Conservation (phyloP, 2,329 filamentous ascomycete species). For the Arthrobotrys sphaeroides region DNA sequence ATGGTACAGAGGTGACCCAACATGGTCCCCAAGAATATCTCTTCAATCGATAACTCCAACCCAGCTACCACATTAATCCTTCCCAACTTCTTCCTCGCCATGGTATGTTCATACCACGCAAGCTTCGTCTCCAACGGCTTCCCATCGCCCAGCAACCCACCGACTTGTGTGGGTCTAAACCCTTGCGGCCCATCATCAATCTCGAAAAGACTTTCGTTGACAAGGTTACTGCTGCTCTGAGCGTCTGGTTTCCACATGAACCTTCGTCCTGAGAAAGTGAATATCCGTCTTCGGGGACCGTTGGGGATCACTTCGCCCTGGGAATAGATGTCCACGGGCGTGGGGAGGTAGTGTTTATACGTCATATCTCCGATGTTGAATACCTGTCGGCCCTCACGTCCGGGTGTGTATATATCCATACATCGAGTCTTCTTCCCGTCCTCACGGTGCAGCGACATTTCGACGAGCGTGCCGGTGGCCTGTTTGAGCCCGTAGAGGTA, state of each 20-base stretch:
- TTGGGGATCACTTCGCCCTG: slow-evolving; percentile 42
- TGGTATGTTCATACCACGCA: slow-evolving; percentile 50
- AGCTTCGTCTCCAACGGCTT: slow-evolving; percentile 47
- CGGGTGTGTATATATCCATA: slow-evolving; percentile 48
- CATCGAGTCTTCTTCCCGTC: slow-evolving; percentile 49
- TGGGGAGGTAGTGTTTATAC: slow-evolving; percentile 49
- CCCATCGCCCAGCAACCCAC: slow-evolving; percentile 39
- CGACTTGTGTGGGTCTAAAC: slow-evolving; percentile 27
- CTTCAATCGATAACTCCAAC: slow-evolving; percentile 42
- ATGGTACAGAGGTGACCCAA: slow-evolving; percentile 45
- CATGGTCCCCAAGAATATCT: slow-evolving; percentile 49
- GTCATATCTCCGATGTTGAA: slow-evolving; percentile 46
- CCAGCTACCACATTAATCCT: slow-evolving; percentile 43
- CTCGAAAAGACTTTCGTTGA: slow-evolving; percentile 47
- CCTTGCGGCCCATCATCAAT: slow-evolving; percentile 45
- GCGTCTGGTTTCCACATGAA: slow-evolving; percentile 51
- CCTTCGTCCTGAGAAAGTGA: slow-evolving; percentile 45
- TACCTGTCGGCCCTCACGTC: slow-evolving; percentile 35
- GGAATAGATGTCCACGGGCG: slow-evolving; percentile 44
- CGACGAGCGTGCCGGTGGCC: slow-evolving; percentile 36
- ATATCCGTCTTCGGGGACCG: slow-evolving; percentile 35
- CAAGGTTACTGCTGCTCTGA: slow-evolving; percentile 16
- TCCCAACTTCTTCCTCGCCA: slow-evolving; percentile 47
- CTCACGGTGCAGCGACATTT: slow-evolving; percentile 51
- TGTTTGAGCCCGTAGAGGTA: slow-evolving; percentile 50